These are phyloP conservation scores for Butyriboletus regius DNA, from an alignment of 1,284 basidiomycete genomes.

Conservation along the genomic window DNA sequence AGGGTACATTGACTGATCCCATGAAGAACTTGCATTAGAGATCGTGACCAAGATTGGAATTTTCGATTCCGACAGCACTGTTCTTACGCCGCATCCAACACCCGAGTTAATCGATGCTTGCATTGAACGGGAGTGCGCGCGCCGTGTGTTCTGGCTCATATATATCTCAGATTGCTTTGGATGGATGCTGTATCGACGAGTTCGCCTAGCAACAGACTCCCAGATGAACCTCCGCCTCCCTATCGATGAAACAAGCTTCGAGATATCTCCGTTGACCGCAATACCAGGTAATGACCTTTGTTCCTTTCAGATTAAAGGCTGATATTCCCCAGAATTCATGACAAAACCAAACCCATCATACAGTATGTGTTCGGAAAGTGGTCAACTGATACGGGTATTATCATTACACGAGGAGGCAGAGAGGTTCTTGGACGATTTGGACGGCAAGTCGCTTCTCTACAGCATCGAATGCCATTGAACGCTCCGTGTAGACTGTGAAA, in stretches of 20 bases:
- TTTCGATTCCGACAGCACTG: conserved; percentile 51
- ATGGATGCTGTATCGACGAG: conserved; percentile 46
- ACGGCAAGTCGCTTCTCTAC: conserved; percentile 15
- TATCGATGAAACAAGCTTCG: conserved; percentile 69
- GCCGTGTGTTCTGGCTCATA: conserved; percentile 72
- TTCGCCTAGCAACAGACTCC: conserved; percentile 42
- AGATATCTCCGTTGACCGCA: conserved; percentile 54
- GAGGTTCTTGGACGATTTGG: conserved; percentile 37
- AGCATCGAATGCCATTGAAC: conserved; percentile 4
- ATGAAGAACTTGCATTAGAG: conserved; percentile 55
- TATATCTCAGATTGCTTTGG: conserved; percentile 49
- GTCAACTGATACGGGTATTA: conserved; percentile 60
- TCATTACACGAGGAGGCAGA: conserved; percentile 58
- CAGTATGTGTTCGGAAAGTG: conserved; percentile 51
- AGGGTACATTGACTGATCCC: conserved; percentile 17
- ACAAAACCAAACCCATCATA: conserved; percentile 47
- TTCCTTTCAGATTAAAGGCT: conserved; percentile 4
- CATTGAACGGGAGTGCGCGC: conserved; percentile 63
- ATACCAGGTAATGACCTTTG: conserved; percentile 46
- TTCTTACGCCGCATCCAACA: conserved; percentile 42
- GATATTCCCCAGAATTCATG: conserved; percentile 50
- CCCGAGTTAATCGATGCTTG: conserved; percentile 51
- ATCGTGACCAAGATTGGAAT: conserved; percentile 60
- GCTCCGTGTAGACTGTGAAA: conserved; percentile 18
- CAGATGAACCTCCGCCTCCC: conserved; percentile 62